Base-by-base conservation (phyloP, 192 early-diverging fungal genomes). In the Lobosporangium transversale region DNA sequence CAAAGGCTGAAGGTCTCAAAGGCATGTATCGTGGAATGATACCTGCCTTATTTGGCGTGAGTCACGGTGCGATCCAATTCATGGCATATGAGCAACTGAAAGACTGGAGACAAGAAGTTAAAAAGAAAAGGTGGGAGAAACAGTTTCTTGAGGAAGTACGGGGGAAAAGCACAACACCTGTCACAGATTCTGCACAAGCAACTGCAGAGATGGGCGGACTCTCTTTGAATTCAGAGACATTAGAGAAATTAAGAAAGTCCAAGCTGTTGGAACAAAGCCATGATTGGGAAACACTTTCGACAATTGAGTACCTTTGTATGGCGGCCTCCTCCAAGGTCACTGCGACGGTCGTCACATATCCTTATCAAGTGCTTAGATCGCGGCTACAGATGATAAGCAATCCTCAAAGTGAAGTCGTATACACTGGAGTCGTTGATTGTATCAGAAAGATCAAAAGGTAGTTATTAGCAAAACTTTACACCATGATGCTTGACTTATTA, bases 51-150 rank as follows among this genome's bases (percentile, higher is more conserved):
- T 83, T 98, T 61, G 96, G 98, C 7, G 92, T 93, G 2, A 93
- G 94, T n/a, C 97, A 99, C 57, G 98, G 98, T 12, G 96, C 95
- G 1, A 66, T 99, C 24, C 98, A 99, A 79, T 99, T 99, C 78
- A 95, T 97, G 93, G 94, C 92, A 0, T 99, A 99, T 79, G 98
- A 99, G 58, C 94, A 97, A 53, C 89, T 99, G 89, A 99, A 98
- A 81, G 86, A 88, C 62, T 85, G 84, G 79, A 66, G 87, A 37
- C 60, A 81, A 32, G 81, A 73, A 20, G 62, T 56, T 27, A 78
- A 80, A 53, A 55, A 65, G 53, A 66, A 58, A 29, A 52, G 62
- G 1, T 76, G 73, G 73, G 73, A 76, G 63, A 76, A 67, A 35
- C 42, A 67, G 31, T 76, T 70, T 62, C 61, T 62, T 58, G 65